A percentile compares a stretch with the other conserved stretches of the same genome.
Evolutionary conservation across 148 eudicot species (phyloP).

Genomic region (Arctostaphylos glauca): DNA sequence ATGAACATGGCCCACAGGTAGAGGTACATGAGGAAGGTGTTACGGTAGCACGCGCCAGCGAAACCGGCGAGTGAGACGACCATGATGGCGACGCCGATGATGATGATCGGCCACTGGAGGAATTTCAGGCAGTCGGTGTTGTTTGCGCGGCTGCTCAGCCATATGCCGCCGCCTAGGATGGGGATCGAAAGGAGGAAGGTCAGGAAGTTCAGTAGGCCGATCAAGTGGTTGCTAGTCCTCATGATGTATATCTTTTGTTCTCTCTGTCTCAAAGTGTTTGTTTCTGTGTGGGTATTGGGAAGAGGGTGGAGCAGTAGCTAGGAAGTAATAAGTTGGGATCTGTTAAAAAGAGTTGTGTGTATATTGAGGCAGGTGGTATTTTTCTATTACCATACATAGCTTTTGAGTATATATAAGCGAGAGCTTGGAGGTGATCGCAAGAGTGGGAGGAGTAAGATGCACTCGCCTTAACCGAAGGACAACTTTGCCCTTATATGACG

Average conservation of each 20-base stretch:
- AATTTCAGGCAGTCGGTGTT: constrained; percentile 69
- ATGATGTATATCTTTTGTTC: constrained; percentile 25
- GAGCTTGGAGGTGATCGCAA: too few species aligned
- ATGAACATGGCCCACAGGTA: constrained; percentile 93
- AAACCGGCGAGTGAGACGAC: constrained; percentile 79
- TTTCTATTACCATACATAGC: not conserved
- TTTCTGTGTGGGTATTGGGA: not conserved
- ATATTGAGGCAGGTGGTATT: not conserved
- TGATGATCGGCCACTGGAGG: constrained; percentile 84
- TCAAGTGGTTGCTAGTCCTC: constrained; percentile 77
- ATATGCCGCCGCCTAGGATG: constrained; percentile 81
- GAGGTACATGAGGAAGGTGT: constrained; percentile 79
- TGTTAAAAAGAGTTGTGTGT: not conserved
- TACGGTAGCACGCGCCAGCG: constrained; percentile 90
- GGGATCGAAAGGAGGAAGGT: constrained; percentile 81
- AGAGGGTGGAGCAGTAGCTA: not conserved
- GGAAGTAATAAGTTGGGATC: not conserved
- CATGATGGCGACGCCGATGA: constrained; percentile 71
- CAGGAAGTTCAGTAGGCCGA: constrained; percentile 80
- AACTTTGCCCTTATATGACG: not conserved
- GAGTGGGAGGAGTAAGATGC: not conserved
- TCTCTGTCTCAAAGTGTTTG: not conserved
- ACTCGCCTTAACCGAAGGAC: not conserved
- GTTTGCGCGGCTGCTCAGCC: constrained; percentile 75
- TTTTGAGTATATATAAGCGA: too few species aligned